These are phyloP conservation scores for Suhomyces sp. DNA, from an alignment of 805 yeast genomes.

Conservation along the genomic window DNA sequence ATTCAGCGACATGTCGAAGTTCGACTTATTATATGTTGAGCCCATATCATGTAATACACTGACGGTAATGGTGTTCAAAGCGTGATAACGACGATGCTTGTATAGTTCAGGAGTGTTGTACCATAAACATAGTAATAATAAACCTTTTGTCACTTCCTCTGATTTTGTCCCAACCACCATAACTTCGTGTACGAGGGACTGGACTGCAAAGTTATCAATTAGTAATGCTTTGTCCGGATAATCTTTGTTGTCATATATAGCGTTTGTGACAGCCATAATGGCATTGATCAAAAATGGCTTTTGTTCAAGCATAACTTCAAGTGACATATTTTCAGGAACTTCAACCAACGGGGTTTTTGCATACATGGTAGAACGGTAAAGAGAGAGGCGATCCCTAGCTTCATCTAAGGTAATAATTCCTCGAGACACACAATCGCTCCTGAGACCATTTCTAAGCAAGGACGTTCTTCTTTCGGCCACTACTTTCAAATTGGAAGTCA, in stretches of 20 bases:
- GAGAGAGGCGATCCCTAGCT: slow-evolving; percentile 52
- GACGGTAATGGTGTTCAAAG: no score
- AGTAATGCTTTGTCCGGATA: slow-evolving; percentile 44
- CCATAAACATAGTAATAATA: no score
- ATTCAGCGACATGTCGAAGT: no score
- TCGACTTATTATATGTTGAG: no score
- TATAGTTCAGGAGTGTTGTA: no score
- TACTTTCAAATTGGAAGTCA: slow-evolving; percentile 47
- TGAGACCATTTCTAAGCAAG: slow-evolving; percentile 24
- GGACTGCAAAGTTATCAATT: slow-evolving; percentile 55
- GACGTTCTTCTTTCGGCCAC: slow-evolving; percentile 43
- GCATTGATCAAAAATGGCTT: slow-evolving; percentile 65
- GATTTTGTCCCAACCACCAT: no score
- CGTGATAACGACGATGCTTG: no score
- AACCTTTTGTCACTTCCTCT: no score
- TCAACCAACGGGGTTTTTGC: slow-evolving; percentile 57
- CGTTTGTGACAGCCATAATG: slow-evolving; percentile 60
- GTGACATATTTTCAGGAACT: slow-evolving; percentile 44
- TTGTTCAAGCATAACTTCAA: slow-evolving; percentile 47
- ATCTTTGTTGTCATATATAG: slow-evolving; percentile 32
- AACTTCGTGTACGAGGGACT: no score
- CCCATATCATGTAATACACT: no score
- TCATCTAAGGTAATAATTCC: slow-evolving; percentile 61
- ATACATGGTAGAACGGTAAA: slow-evolving; percentile 50
- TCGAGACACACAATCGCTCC: slow-evolving; percentile 51